A percentile compares a stretch with the other conserved stretches of the same genome.
phyloP scores from a whole-genome alignment of 1,284 basidiomycete species.

The Pholiota adiposa region DNA sequence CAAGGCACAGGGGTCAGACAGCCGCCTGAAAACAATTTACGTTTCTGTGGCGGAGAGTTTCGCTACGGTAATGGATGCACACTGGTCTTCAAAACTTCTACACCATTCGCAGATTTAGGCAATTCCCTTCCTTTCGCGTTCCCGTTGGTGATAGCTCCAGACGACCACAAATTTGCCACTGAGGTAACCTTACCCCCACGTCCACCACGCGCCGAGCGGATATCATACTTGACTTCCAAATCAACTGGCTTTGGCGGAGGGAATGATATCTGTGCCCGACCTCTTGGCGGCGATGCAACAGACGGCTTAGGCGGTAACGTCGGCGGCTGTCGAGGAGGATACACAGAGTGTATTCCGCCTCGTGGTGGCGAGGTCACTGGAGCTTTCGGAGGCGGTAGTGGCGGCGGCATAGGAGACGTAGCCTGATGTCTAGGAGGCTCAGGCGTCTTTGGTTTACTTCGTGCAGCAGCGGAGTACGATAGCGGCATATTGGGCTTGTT shows the following conservation, averaged over 20 bases:
- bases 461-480: constrained; percentile 23
- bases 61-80: constrained; percentile 9
- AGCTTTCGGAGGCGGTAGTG: constrained; percentile 16
- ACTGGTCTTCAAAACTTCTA: not conserved
- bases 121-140: constrained; percentile 10
- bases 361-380: constrained; percentile 13
- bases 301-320: constrained; percentile 16
- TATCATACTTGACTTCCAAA: constrained; percentile 67
- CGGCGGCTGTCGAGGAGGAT: constrained; percentile 34
- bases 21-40: constrained; percentile 26
- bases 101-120: constrained; percentile 10
- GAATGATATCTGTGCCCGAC: constrained; percentile 31
- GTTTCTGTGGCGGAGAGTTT: constrained; percentile 16
- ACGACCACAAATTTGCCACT: constrained; percentile 75
- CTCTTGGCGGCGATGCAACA: constrained; percentile 15
- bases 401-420: constrained; percentile 11
- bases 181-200: constrained; percentile 75
- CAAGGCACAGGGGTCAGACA: constrained; percentile 22
- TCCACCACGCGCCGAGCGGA: constrained; percentile 79
- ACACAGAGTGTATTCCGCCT: constrained; percentile 29
- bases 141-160: constrained; percentile 37
- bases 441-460: constrained; percentile 24
- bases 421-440: constrained; percentile 12
- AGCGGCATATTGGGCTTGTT: constrained; percentile 8
- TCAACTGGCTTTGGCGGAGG: constrained; percentile 39